Conservation (phyloP, 768 basidiomycete species). For the Amyloporia xantha region DNA sequence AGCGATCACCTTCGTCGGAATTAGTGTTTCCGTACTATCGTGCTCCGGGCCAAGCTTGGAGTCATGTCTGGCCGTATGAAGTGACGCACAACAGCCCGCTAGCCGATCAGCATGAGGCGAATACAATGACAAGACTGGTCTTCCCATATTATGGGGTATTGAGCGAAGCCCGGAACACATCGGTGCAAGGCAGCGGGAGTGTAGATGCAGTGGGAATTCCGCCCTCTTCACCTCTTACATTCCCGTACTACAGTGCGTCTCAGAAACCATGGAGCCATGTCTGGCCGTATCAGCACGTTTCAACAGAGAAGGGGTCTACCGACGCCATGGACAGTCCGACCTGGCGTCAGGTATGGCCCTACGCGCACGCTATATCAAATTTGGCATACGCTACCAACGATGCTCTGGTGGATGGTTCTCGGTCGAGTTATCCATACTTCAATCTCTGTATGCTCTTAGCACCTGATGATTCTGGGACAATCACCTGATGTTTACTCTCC, state of each 20-base stretch:
- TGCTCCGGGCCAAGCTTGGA: not conserved
- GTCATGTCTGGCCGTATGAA: not conserved
- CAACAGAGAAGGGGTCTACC: not conserved
- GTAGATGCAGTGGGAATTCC: no score
- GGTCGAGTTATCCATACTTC: constrained; percentile 28
- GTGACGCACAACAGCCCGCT: no score
- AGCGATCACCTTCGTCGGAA: not conserved
- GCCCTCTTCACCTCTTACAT: no score
- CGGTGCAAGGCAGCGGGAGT: no score
- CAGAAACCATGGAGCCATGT: constrained; percentile 8
- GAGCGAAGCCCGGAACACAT: no score
- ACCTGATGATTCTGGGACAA: not conserved
- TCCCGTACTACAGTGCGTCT: constrained; percentile 3
- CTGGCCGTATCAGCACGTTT: constrained; percentile 9
- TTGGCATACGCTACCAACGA: not conserved
- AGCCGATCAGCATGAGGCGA: no score
- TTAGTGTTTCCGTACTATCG: constrained; percentile 4
- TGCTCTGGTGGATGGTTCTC: no score
- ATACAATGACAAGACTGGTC: no score
- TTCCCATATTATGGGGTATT: no score
- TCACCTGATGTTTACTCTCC: not conserved
- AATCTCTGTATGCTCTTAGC: constrained; percentile 24
- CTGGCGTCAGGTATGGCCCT: constrained; percentile 18
- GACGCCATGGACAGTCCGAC: constrained; percentile 3
- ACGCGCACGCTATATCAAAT: not conserved